Base-by-base conservation (phyloP, 768 basidiomycete genomes). In the Pleurotus djamor region DNA sequence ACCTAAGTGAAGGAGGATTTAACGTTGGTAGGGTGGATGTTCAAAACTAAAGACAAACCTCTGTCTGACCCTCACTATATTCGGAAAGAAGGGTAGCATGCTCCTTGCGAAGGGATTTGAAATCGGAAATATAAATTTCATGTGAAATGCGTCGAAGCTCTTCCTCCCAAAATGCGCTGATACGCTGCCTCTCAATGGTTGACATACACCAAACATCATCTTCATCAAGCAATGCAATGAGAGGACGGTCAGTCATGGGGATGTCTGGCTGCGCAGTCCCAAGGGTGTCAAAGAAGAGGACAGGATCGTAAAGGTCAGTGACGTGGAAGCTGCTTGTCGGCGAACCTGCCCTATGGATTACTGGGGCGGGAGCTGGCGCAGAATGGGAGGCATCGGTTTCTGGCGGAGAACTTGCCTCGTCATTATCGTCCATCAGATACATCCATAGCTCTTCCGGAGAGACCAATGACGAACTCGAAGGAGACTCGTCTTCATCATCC, bases 121-220 rank as follows among this genome's bases (percentile, higher is more conserved):
- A 89, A 16, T 84, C 79, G 4, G 66, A 61, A 8, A 71, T 43
- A 2, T 70, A 67, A 21, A 55, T 65, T 8, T 64, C 60, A 37
- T 70, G 64, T 7, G 65, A 58, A 7, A 59, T 50, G 13, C 66
- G 62, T 6, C 81, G 75, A 33, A 80, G 74, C 57, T 76, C 68
- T 3, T 75, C 69, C 6, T 74, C 71, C 88, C 85, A 90, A 49
- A 71, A 76, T 0, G 62, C 52, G 50, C 81, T 70, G 0, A 89
- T 67, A 1, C 60, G 65, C 8, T 64, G 47, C 1, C 89, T 79
- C 64, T 91, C 89, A 0, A 34, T 5, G 4, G 45, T 47, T 3
- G 84, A 84, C 77, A 88, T 77, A 0, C 61, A 52, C 89, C 88
- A 91, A 16, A 88, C 72, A 34, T 74, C 66, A 0, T 65, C 73